Evolutionary conservation across 2,329 filamentous ascomycete species (phyloP).

Genomic region (Paracoccidioides lutzii): DNA sequence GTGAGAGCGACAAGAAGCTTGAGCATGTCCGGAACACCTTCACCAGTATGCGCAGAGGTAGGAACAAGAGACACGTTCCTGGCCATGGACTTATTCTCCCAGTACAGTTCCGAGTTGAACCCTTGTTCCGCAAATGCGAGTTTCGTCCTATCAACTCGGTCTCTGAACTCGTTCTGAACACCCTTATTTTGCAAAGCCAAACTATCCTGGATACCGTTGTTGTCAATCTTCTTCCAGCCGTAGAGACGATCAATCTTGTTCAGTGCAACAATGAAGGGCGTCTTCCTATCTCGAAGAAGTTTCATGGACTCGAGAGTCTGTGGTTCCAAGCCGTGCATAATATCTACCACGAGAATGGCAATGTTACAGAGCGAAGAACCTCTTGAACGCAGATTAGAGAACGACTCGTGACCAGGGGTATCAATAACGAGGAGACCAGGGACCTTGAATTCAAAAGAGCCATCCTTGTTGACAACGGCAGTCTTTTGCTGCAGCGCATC

Average conservation of each 20-base stretch:
- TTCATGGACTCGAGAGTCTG: slow-evolving; percentile 97
- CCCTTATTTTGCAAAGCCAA: slow-evolving; percentile 80
- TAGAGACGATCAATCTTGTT: slow-evolving; percentile 99
- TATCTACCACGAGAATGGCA: slow-evolving; percentile 96
- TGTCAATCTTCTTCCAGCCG: slow-evolving; percentile 96
- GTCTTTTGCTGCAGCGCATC: slow-evolving; percentile 90
- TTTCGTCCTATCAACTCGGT: slow-evolving; percentile 82
- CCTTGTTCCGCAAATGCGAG: slow-evolving; percentile 89
- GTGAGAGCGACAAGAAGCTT: slow-evolving; percentile 87
- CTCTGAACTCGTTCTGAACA: slow-evolving; percentile 87
- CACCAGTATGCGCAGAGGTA: slow-evolving; percentile 95
- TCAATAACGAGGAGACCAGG: slow-evolving; percentile 94
- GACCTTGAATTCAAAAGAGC: slow-evolving; percentile 89
- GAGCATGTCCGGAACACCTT: slow-evolving; percentile 97
- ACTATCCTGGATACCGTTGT: slow-evolving; percentile 95
- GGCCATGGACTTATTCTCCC: slow-evolving; percentile 95
- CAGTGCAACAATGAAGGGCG: slow-evolving; percentile 93
- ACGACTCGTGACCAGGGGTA: slow-evolving; percentile 98
- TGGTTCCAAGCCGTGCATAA: slow-evolving; percentile 97
- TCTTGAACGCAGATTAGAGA: slow-evolving; percentile 92
- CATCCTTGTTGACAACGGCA: slow-evolving; percentile 80
- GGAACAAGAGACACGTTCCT: slow-evolving; percentile 90
- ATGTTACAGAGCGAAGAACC: slow-evolving; percentile 99
- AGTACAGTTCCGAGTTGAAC: slow-evolving; percentile 95
- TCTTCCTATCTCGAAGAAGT: slow-evolving; percentile 81